Percentiles rank a stretch among this genome's conserved stretches.
These are phyloP conservation scores for Candida sithepensis DNA, from an alignment of 805 yeast species.

Conservation along the genomic window DNA sequence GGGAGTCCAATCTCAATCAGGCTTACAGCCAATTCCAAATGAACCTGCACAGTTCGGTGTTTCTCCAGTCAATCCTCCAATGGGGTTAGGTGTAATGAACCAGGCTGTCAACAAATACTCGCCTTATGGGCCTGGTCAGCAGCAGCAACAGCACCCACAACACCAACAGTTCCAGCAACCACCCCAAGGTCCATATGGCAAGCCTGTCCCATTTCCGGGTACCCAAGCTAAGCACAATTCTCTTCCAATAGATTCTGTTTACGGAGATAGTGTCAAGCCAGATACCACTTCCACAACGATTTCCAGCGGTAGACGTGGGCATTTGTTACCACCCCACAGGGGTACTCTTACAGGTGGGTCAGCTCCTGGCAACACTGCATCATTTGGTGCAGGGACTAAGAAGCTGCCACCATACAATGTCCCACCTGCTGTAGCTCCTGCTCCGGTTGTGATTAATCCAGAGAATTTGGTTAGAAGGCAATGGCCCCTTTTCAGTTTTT, in stretches of 20 bases:
- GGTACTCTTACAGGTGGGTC: neutral
- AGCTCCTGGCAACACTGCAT: neutral
- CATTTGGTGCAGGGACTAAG: conserved; percentile 1
- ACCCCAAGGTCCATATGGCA: neutral
- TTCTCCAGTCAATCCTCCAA: neutral
- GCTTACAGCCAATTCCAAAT: conserved; percentile 4
- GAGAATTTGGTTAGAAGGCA: conserved; percentile 56
- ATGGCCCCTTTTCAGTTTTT: conserved; percentile 76
- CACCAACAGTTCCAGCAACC: conserved; percentile 5
- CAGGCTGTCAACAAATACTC: conserved; percentile 14
- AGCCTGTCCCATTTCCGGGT: neutral
- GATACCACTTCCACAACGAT: conserved; percentile 14
- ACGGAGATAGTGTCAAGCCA: conserved; percentile 16
- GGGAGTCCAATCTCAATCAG: conserved; percentile 2
- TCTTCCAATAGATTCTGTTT: conserved; percentile 17
- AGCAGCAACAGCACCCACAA: conserved; percentile 4
- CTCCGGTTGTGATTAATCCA: conserved; percentile 44
- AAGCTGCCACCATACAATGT: conserved; percentile 1
- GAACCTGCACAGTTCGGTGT: neutral
- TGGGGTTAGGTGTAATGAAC: neutral
- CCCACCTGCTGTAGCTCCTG: conserved; percentile 23
- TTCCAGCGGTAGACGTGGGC: conserved; percentile 10
- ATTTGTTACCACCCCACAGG: conserved; percentile 18
- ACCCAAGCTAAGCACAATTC: conserved; percentile 1
- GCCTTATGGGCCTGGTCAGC: conserved; percentile 13